These are phyloP conservation scores for Atkinsonella hypoxylon DNA, from an alignment of 2,329 filamentous ascomycete genomes.

Conservation along the genomic window DNA sequence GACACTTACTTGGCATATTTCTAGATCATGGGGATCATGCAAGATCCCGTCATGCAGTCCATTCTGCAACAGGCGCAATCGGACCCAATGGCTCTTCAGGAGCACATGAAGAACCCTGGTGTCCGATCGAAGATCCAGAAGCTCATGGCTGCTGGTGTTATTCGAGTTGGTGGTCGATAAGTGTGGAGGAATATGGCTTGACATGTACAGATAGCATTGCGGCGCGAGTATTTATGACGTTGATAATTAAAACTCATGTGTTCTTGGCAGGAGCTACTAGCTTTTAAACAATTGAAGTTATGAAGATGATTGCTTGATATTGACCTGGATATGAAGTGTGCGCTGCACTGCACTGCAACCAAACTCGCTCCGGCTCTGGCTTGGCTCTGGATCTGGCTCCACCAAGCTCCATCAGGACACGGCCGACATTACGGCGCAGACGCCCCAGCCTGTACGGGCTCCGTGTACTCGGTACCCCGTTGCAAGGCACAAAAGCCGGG, in stretches of 20 bases:
- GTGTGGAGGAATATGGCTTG: background rate
- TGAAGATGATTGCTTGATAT: too few relatives aligned
- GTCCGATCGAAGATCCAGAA: conserved; percentile 89
- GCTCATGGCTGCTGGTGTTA: conserved; percentile 84
- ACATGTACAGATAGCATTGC: conserved; percentile 8
- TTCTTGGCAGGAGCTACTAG: background rate
- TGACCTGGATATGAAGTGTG: too few relatives aligned
- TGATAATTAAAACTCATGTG: conserved; percentile 1
- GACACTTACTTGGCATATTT: background rate
- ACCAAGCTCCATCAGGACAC: too few relatives aligned
- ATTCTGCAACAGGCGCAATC: conserved; percentile 94
- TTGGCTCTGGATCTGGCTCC: too few relatives aligned
- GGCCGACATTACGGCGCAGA: background rate
- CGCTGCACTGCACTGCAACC: too few relatives aligned
- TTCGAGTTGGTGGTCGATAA: conserved; percentile 51
- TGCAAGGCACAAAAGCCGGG: too few relatives aligned
- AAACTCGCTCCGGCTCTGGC: too few relatives aligned
- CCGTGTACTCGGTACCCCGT: too few relatives aligned
- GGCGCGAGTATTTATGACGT: conserved; percentile 5
- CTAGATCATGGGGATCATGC: conserved; percentile 77
- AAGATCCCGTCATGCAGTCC: conserved; percentile 95
- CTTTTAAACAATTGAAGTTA: too few relatives aligned
- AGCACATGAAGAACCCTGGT: conserved; percentile 90
- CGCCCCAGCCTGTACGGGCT: too few relatives aligned
- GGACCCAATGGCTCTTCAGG: conserved; percentile 81